These are phyloP conservation scores for Zygotorulaspora florentina DNA, from an alignment of 805 yeast genomes.

Conservation along the genomic window DNA sequence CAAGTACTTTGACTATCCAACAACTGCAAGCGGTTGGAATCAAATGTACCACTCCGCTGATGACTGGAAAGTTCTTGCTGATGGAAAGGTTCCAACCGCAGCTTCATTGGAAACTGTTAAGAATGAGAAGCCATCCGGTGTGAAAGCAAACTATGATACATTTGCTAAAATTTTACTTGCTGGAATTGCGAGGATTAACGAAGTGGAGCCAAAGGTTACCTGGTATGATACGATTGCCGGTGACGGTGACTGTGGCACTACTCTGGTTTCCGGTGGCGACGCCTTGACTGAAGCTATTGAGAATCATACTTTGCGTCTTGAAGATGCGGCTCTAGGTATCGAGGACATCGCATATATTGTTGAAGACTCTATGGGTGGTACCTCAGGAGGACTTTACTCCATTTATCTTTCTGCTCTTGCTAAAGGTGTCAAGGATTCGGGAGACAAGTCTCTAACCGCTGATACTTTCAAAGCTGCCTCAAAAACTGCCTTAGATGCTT, in stretches of 20 bases:
- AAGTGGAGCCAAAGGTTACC: constrained; percentile 55
- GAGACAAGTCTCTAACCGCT: constrained; percentile 22
- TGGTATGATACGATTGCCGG: constrained; percentile 79
- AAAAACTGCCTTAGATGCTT: constrained; percentile 53
- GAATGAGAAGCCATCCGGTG: constrained; percentile 25
- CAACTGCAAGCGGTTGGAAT: constrained; percentile 45
- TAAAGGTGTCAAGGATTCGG: constrained; percentile 31
- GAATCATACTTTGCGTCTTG: constrained; percentile 14
- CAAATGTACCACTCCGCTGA: constrained; percentile 70
- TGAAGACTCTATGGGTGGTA: constrained; percentile 87
- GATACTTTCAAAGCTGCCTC: constrained; percentile 42
- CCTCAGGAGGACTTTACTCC: constrained; percentile 85
- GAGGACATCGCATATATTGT: constrained; percentile 68
- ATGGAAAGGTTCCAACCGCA: constrained; percentile 24
- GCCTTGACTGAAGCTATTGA: constrained; percentile 14
- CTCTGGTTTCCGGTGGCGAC: constrained; percentile 56
- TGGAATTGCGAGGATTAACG: constrained; percentile 15
- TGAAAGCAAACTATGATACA: constrained; percentile 19
- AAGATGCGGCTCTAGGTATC: constrained; percentile 45
- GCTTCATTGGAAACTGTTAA: constrained; percentile 23
- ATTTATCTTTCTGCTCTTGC: constrained; percentile 72
- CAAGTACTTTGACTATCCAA: constrained; percentile 25
- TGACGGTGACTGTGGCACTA: constrained; percentile 90
- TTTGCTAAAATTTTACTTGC: constrained; percentile 17
- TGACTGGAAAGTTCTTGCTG: constrained; percentile 52